Conservation (phyloP, 2,329 filamentous ascomycete genomes). For the Exophiala spinifera region DNA sequence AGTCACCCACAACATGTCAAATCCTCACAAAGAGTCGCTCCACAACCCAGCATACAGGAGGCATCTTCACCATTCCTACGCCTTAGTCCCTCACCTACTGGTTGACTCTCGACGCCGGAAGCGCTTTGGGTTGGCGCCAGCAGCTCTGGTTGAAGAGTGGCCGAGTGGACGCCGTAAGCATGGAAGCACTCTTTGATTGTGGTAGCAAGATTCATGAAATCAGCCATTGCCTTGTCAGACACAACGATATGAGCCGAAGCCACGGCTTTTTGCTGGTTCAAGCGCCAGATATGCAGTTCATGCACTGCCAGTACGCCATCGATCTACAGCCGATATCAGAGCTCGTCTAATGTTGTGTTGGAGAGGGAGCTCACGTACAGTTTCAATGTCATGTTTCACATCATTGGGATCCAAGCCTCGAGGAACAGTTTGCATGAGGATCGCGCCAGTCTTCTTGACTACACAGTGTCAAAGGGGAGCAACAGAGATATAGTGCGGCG, state of each 20-base stretch:
- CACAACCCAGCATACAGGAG: neutral
- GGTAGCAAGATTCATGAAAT: conserved; percentile 60
- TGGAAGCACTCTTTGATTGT: conserved; percentile 67
- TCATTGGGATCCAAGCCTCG: conserved; percentile 58
- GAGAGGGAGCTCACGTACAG: conserved; percentile 31
- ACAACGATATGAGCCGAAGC: conserved; percentile 69
- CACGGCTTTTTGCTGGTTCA: conserved; percentile 67
- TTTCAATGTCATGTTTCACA: conserved; percentile 66
- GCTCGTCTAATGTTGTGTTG: too few species aligned
- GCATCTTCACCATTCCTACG: neutral
- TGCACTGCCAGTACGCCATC: conserved; percentile 65
- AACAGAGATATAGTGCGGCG: neutral
- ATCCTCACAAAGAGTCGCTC: neutral
- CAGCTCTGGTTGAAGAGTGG: neutral
- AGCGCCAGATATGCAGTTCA: conserved; percentile 70
- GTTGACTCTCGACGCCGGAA: neutral
- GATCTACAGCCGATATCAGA: conserved; percentile 38
- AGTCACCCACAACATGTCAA: neutral
- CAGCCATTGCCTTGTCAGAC: conserved; percentile 51
- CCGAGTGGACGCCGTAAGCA: conserved; percentile 30
- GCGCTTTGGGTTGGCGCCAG: neutral
- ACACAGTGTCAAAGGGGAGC: neutral
- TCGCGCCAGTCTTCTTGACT: conserved; percentile 58
- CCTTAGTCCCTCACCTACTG: neutral
- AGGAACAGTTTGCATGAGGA: conserved; percentile 67